Evolutionary conservation across 805 yeast genomes (phyloP), one percentile per base, ranked within the genome.

Genomic region (Clavispora phyllophila): DNA sequence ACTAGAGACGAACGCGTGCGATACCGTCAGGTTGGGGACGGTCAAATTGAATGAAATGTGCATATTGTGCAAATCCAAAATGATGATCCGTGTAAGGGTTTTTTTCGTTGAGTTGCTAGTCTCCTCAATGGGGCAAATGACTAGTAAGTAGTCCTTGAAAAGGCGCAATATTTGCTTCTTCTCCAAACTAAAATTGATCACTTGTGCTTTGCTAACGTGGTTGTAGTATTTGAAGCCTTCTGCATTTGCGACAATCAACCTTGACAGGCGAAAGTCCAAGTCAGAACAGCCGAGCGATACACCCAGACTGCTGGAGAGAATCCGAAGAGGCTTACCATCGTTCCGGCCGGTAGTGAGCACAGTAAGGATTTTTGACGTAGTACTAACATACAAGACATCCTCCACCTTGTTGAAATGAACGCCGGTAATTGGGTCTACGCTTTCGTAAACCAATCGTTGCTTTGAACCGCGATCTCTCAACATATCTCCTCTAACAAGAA

Each of bases 401-500:
- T 76, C 72, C 13, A 72, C 72, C 38, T 77, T 74, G 40, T 72
- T 72, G 50, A 90, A 77, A 23, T 76, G 75, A 1, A 91, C 63
- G 0, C 87, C 84, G 0, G 98, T 91, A 15, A 93, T 75, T 1
- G 97, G 96, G 38, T 87, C 93, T 2, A 72, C 65, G 40, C 82
- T 77, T 45, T 84, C 87, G 57, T 81, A 87, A 1, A 90, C 81
- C 0, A 84, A 60, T 23, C 97, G 69, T 55, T 91, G 98, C 49
- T 93, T 78, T 9, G 96, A 81, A 0, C 98, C 98, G 45, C 96
- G 69, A 57, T 93, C 99, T 52, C 89, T 79, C 6, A 87, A 51
- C 25, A 93, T 61, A 60, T 93, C 98, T 8, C 99, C 99, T 48
- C 98, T 67, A 0, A 90, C 78, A 6, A 90, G 65, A 2, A 90